These are phyloP conservation scores for Hepatocystis sp. DNA, from an alignment of 169 alveolate species.

Conservation along the genomic window DNA sequence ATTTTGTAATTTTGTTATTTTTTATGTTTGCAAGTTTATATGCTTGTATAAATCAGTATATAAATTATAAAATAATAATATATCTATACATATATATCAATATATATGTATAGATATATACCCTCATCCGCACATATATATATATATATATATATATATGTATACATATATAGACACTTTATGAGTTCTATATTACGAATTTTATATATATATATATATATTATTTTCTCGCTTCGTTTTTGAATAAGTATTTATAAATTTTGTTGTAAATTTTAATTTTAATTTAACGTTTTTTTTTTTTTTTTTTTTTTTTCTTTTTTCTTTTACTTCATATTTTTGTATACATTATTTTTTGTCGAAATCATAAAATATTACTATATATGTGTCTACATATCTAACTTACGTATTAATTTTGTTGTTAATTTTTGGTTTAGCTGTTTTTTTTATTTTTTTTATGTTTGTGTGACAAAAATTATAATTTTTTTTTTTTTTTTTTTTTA, in stretches of 20 bases:
- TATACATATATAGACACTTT: slow-evolving; percentile 7
- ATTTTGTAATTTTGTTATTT: no score
- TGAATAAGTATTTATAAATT: neutral
- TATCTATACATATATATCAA: no score
- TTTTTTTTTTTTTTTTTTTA: no score
- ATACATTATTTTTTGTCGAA: neutral
- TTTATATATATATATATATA: slow-evolving; percentile 3
- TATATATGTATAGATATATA: neutral
- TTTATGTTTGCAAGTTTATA: no score
- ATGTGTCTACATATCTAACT: slow-evolving; percentile 1
- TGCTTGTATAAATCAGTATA: no score
- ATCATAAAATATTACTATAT: neutral
- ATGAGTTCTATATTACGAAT: neutral
- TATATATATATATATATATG: slow-evolving; percentile 8
- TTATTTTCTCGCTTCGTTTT: neutral
- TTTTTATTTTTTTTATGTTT: neutral
- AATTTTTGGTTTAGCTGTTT: neutral
- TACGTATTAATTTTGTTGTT: neutral
- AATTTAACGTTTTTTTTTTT: neutral
- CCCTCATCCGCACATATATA: neutral
- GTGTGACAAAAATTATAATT: no score
- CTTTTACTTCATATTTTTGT: slow-evolving; percentile 1
- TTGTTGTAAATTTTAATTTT: neutral
- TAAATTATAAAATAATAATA: no score
- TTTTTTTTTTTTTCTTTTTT: slow-evolving; percentile 8